Base-by-base conservation (phyloP, 768 basidiomycete species). In the Cystofilobasidium capitatum region DNA sequence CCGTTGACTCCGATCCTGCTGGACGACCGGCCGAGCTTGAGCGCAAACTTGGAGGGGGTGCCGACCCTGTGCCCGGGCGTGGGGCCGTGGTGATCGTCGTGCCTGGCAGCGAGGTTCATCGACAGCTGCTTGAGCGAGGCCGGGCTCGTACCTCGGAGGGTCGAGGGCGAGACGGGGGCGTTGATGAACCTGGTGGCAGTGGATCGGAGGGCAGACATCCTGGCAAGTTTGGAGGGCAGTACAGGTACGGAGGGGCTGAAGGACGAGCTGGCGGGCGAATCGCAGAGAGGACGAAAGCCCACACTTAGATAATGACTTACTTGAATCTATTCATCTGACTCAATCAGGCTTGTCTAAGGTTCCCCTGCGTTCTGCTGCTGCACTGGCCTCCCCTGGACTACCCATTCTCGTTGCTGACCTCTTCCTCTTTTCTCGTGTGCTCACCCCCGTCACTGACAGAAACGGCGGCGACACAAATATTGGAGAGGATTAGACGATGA, bases 1-100 rank as follows among this genome's bases (percentile, higher is more conserved):
- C 66, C 66, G 66, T 68, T 68, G 49, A 68, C 55, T 51, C 31
- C 51, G 61, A 51, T 58, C 61, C 42, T 57, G n/a, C 55, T 33
- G 20, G 49, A 60, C 14, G 54, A 51, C 31, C 66, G 29, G 24
- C 45, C 39, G 57, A 68, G 36, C 47, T 44, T 45, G 33, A 61
- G 54, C 10, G 60, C 66, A 33, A 55, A 68, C 33, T 29, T 35
- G 20, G 59, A 12, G 42, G 66, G 61, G 22, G 24, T 20, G 26
- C 66, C 66, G n/a, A 49, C 60, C 35, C 66, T 40, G 54, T 24
- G 55, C 35, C 39, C 26, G 54, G 54, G 29, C 0, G 35, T 51
- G 57, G 44, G 37, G 2, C 55, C 54, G 39, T 55, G 49, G 54
- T 68, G 61, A 31, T 26, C 39, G 20, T 47, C 61, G 66, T 68